Conservation (phyloP, 2,329 filamentous ascomycete species). For the Fusarium proliferatum region DNA sequence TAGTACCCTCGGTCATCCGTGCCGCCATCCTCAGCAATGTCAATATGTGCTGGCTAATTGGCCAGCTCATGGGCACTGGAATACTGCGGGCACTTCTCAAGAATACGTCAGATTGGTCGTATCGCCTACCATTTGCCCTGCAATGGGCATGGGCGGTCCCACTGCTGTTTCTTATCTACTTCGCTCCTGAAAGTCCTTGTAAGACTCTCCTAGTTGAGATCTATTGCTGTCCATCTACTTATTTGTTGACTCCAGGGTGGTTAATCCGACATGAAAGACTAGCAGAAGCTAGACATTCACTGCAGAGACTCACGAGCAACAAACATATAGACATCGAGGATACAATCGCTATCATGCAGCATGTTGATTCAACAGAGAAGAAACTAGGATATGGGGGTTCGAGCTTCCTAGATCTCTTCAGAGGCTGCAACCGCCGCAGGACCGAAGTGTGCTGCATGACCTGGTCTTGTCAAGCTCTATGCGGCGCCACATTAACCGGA, state of each 20-base stretch:
- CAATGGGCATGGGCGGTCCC: slow-evolving; percentile 54
- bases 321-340: slow-evolving; percentile 53
- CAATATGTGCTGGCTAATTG: slow-evolving; percentile 56
- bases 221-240: rapidly evolving
- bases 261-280: slow-evolving; percentile 48
- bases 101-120: not conserved
- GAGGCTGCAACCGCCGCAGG: slow-evolving; percentile 33
- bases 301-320: slow-evolving; percentile 42
- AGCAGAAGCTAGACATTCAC: slow-evolving; percentile 45
- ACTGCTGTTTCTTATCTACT: slow-evolving; percentile 47
- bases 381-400: slow-evolving; percentile 48
- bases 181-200: slow-evolving; percentile 53
- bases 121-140: slow-evolving; percentile 50
- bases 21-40: slow-evolving; percentile 51
- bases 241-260: slow-evolving; percentile 40
- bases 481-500: slow-evolving; percentile 14
- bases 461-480: slow-evolving; percentile 36
- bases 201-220: not conserved
- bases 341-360: slow-evolving; percentile 53
- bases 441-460: slow-evolving; percentile 40
- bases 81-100: slow-evolving; percentile 26
- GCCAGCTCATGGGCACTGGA: slow-evolving; percentile 51
- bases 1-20: slow-evolving; percentile 43
- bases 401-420: slow-evolving; percentile 9
- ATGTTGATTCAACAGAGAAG: slow-evolving; percentile 55